Percentiles rank a stretch among this genome's conserved stretches.
Conservation (phyloP, 2,329 filamentous ascomycete genomes). For the Ceratocystiopsis brevicomis region DNA sequence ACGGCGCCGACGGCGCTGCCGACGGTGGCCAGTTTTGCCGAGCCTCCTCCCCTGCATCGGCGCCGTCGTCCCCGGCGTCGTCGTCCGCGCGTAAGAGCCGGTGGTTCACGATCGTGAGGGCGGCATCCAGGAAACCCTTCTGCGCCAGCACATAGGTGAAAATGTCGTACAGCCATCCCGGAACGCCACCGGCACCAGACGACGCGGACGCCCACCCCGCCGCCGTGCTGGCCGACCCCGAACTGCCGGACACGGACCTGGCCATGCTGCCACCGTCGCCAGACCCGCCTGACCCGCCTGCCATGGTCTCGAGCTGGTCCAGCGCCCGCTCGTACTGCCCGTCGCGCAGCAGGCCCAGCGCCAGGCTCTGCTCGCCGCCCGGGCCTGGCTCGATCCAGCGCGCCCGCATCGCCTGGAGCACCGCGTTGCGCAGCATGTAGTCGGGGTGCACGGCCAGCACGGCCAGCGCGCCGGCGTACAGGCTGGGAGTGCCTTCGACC, state of each 20-base stretch:
- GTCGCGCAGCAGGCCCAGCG: constrained; percentile 60
- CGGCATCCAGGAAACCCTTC: constrained; percentile 57
- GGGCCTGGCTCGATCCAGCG: constrained; percentile 49
- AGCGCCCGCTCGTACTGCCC: constrained; percentile 68
- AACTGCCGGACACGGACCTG: too few species aligned
- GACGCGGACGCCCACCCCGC: too few species aligned
- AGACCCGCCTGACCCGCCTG: constrained; percentile 19
- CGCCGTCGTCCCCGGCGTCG: constrained; percentile 10
- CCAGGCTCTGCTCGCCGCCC: constrained; percentile 45
- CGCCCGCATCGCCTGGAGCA: constrained; percentile 55
- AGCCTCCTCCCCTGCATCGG: too few species aligned
- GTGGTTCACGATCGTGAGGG: constrained; percentile 46
- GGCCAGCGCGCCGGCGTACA: constrained; percentile 55
- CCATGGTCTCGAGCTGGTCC: constrained; percentile 47
- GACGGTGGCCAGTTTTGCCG: too few species aligned
- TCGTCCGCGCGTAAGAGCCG: constrained; percentile 24
- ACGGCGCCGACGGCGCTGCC: too few species aligned
- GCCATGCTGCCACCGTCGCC: too few species aligned
- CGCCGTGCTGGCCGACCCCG: too few species aligned
- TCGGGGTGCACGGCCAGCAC: constrained; percentile 71
- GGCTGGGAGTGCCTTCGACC: constrained; percentile 41
- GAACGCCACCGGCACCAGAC: constrained; percentile 18
- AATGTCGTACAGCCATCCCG: constrained; percentile 61
- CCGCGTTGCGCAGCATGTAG: constrained; percentile 51
- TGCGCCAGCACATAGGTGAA: constrained; percentile 57